Evolutionary conservation across 2,329 filamentous ascomycete genomes (phyloP).

Genomic region (Colletotrichum ledebouriae): DNA sequence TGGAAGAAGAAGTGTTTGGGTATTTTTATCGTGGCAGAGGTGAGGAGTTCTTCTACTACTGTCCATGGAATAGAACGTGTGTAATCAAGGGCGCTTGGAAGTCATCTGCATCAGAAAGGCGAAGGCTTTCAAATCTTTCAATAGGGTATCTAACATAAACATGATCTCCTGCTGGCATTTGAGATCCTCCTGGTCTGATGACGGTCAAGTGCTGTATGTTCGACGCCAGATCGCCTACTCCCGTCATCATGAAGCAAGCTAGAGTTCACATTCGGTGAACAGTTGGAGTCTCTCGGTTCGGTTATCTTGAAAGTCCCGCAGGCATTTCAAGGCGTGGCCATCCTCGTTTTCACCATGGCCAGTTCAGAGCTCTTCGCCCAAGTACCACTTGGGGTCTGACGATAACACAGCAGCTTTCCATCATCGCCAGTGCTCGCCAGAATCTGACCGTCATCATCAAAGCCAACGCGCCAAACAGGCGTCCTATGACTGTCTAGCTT

Average conservation of each 20-base stretch:
- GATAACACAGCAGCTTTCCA: constrained; percentile 73
- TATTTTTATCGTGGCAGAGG: neutral
- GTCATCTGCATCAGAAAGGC: constrained; percentile 11
- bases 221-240: too few species aligned
- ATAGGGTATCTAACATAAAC: constrained; percentile 34
- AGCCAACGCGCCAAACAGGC: constrained; percentile 82
- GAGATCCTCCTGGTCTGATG: too few species aligned
- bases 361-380: constrained; percentile 74
- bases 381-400: constrained; percentile 68
- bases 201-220: too few species aligned
- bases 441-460: constrained; percentile 78
- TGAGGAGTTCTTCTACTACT: neutral
- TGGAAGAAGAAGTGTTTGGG: neutral
- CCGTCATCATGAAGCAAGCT: too few species aligned
- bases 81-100: constrained; percentile 33
- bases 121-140: constrained; percentile 28
- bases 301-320: too few species aligned
- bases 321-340: constrained; percentile 58
- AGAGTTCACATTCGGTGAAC: too few species aligned
- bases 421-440: constrained; percentile 83
- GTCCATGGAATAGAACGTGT: constrained; percentile 12
- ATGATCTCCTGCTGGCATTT: constrained; percentile 1
- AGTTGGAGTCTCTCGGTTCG: too few species aligned
- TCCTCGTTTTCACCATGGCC: constrained; percentile 68
- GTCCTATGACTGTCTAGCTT: constrained; percentile 76